These are phyloP conservation scores for Cryptococcus sp. DNA, from an alignment of 1,284 basidiomycete species.

Conservation along the genomic window DNA sequence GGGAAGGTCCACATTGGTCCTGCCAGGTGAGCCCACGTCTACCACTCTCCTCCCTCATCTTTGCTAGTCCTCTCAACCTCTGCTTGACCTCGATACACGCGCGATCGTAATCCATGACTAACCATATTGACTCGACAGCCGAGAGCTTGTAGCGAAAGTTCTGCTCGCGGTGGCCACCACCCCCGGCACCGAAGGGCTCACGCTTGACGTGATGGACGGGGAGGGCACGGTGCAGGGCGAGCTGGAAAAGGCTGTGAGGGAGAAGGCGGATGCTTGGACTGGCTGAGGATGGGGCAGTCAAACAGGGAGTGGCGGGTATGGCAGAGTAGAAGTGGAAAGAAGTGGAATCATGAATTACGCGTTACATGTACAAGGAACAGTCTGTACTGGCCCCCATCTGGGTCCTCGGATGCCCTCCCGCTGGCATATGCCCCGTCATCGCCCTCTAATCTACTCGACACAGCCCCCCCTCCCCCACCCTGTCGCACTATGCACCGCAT, in stretches of 20 bases:
- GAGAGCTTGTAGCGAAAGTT: conserved; percentile 63
- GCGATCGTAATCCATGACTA: background rate
- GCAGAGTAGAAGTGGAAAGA: too few species aligned
- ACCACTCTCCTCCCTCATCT: background rate
- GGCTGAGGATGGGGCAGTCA: conserved; percentile 11
- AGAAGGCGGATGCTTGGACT: conserved; percentile 31
- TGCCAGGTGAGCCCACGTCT: conserved; percentile 54
- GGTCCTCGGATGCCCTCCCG: background rate
- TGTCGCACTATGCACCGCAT: background rate
- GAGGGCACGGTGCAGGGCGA: conserved; percentile 57
- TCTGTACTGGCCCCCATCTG: background rate
- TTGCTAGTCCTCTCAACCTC: background rate
- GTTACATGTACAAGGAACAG: too few species aligned
- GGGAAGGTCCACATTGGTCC: conserved; percentile 58
- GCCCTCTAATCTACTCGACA: background rate
- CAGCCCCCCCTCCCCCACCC: background rate
- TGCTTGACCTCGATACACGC: background rate
- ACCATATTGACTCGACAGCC: conserved; percentile 26
- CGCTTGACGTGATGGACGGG: conserved; percentile 63
- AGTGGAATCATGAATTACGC: background rate
- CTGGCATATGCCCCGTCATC: background rate
- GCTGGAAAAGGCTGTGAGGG: conserved; percentile 64
- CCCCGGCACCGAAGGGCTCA: conserved; percentile 60
- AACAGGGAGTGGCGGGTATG: too few species aligned
- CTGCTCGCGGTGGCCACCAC: conserved; percentile 58